Base-by-base conservation (phyloP, 192 early-diverging fungal genomes). In the Lunasporangiospora selenospora region DNA sequence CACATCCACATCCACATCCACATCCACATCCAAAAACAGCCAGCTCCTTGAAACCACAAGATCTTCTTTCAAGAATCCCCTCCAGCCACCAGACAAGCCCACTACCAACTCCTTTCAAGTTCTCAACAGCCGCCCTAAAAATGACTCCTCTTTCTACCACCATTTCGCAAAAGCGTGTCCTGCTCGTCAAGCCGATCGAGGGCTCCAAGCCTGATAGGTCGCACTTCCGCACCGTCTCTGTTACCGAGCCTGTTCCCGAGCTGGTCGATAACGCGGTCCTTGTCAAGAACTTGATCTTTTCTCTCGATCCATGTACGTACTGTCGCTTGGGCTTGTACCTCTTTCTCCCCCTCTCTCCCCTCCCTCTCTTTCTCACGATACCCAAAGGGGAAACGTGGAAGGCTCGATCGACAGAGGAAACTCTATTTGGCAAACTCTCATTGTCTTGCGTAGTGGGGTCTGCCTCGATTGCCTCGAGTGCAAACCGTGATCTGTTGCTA, bases 221-320 rank as follows among this genome's bases (percentile, higher is more conserved):
- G 13, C 42, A 59, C 19, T 53, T 69, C 51, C 40, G 26, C n/a
- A 48, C 58, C 21, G 44, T 45, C 9, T 26, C 41, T 0, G 24
- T 36, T 4, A 34, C 39, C 6, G 29, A 53, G n/a, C 29, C 38
- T 24, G 30, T 18, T 19, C 65, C 70, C 46, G 55, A 64, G 6
- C 44, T 89, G 9, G 36, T 67, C 16, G 75, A 81, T 16, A 75
- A 65, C 15, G 67, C 81, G 11, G 43, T 77, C 34, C 19, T 92
- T 32, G 47, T 92, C 6, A 87, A 88, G 48, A 79, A 77, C 27
- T 75, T 84, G 16, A 84, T 76, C 43, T 61, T 92, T 15, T 90
- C 87, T 8, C 70, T 92, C 9, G 89, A 92, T 76, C 90, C 88
- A 6, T 92, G 93, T 62, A 86, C 90, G 86, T 85, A 87, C 29